phyloP scores from a whole-genome alignment of 352 stramenopile species.

The Phytophthora pistaciae region DNA sequence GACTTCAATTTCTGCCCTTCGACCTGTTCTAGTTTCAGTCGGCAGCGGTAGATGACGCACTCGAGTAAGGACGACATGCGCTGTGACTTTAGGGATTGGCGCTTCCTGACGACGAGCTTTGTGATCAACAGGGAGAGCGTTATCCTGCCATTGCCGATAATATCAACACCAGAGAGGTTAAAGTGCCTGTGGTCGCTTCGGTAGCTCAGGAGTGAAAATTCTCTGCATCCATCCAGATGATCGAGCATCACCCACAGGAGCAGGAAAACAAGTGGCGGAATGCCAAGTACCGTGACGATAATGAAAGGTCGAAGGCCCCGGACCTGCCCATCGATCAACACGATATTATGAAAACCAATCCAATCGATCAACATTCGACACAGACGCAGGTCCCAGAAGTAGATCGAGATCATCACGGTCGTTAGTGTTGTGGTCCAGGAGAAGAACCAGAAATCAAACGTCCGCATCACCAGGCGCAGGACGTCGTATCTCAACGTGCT shows the following conservation, averaged over 20 bases:
- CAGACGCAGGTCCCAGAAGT: constrained; percentile 42
- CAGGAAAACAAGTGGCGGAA: constrained; percentile 30
- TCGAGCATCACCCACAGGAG: constrained; percentile 35
- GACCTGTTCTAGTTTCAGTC: constrained; percentile 19
- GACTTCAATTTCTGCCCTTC: not conserved
- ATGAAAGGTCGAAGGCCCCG: constrained; percentile 28
- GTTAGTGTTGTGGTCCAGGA: constrained; percentile 37
- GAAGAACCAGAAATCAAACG: constrained; percentile 61
- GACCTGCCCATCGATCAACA: constrained; percentile 42
- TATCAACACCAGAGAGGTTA: constrained; percentile 20
- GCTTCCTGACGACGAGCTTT: constrained; percentile 38
- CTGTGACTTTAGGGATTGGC: not conserved
- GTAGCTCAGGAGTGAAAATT: constrained; percentile 28
- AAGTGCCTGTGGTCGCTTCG: constrained; percentile 16
- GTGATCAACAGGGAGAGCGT: constrained; percentile 31
- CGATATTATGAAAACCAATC: constrained; percentile 46
- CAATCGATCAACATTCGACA: constrained; percentile 36
- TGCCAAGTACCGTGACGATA: constrained; percentile 20
- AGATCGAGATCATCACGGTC: constrained; percentile 28
- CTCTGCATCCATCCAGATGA: constrained; percentile 22
- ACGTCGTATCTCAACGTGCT: constrained; percentile 43
- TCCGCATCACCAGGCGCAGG: constrained; percentile 37
- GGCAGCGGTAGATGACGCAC: constrained; percentile 32
- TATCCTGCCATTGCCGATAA: constrained; percentile 34
- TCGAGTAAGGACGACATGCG: constrained; percentile 15